Evolutionary conservation across 31 red algal genomes (phyloP).

Genomic region (Asparagopsis taxiformis): DNA sequence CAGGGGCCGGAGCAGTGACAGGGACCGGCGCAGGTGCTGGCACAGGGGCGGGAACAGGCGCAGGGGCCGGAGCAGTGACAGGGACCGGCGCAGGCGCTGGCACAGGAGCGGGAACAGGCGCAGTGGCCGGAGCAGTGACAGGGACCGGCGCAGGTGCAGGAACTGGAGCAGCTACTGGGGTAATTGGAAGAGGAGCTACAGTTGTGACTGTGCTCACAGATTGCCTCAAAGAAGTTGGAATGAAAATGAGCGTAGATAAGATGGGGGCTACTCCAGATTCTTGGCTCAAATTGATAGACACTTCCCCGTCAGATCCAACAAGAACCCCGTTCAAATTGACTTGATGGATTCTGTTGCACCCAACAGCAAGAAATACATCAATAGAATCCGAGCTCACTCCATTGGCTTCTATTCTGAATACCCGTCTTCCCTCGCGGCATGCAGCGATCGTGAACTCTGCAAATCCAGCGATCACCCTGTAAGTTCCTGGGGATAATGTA

Average conservation of each 20-base stretch:
- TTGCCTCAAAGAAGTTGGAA: neutral
- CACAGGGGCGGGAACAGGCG: too few relatives aligned
- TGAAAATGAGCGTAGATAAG: neutral
- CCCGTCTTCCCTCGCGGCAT: neutral
- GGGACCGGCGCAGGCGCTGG: too few relatives aligned
- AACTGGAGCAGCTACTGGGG: too few relatives aligned
- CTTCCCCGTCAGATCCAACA: neutral
- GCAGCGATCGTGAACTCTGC: neutral
- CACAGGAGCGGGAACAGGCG: too few relatives aligned
- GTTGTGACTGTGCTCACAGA: too few relatives aligned
- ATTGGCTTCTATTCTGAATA: slow-evolving; percentile 9
- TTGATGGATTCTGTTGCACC: neutral
- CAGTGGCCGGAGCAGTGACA: too few relatives aligned
- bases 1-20: too few relatives aligned
- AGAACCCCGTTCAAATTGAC: neutral
- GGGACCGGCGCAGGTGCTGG: too few relatives aligned
- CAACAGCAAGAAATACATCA: slow-evolving; percentile 4
- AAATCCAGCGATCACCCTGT: slow-evolving; percentile 5
- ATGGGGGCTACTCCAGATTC: neutral
- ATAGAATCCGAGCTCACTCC: neutral
- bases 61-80: too few relatives aligned
- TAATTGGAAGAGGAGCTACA: too few relatives aligned
- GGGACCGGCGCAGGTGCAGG: too few relatives aligned
- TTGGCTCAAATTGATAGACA: neutral
- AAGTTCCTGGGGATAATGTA: neutral